Percentiles rank a stretch among this genome's conserved stretches.
phyloP scores from a whole-genome alignment of 306 rosid species.

The Astragalus glycyphyllos region DNA sequence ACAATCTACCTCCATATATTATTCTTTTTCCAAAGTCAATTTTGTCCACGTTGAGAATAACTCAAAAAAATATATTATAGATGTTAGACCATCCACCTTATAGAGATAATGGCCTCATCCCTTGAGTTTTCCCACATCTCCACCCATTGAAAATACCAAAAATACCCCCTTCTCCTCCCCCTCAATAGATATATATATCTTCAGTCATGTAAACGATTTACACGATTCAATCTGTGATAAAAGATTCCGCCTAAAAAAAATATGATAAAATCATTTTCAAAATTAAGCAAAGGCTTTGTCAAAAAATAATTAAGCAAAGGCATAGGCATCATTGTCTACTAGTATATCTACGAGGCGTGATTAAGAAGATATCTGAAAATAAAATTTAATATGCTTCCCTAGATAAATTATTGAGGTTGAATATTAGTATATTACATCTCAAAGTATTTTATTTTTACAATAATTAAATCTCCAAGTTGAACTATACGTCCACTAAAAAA shows the following conservation, averaged over 20 bases:
- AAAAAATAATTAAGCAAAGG: constrained; percentile 1
- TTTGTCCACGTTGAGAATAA: constrained; percentile 40
- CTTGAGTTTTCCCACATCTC: background rate
- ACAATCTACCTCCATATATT: background rate
- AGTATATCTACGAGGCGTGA: constrained; percentile 19
- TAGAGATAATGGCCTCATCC: constrained; percentile 33
- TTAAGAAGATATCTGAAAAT: constrained; percentile 18
- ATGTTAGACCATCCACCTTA: constrained; percentile 38
- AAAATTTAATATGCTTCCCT: constrained; percentile 38
- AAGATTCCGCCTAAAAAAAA: background rate
- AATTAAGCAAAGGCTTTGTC: constrained; percentile 1
- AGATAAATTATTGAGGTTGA: constrained; percentile 37
- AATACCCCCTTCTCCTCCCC: too few species aligned
- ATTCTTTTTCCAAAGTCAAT: constrained; percentile 42
- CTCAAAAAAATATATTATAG: constrained; percentile 10
- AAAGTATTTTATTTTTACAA: background rate
- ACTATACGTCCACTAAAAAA: too few species aligned
- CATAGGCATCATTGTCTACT: constrained; percentile 3
- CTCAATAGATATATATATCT: constrained; percentile 35
- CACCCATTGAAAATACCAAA: too few species aligned
- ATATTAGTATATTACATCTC: constrained; percentile 34
- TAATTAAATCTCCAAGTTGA: too few species aligned
- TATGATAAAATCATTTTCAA: constrained; percentile 32
- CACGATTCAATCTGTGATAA: constrained; percentile 33
- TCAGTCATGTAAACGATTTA: constrained; percentile 38